These are phyloP conservation scores for Fusarium protoensiforme DNA, from an alignment of 2,329 filamentous ascomycete genomes.

Conservation along the genomic window DNA sequence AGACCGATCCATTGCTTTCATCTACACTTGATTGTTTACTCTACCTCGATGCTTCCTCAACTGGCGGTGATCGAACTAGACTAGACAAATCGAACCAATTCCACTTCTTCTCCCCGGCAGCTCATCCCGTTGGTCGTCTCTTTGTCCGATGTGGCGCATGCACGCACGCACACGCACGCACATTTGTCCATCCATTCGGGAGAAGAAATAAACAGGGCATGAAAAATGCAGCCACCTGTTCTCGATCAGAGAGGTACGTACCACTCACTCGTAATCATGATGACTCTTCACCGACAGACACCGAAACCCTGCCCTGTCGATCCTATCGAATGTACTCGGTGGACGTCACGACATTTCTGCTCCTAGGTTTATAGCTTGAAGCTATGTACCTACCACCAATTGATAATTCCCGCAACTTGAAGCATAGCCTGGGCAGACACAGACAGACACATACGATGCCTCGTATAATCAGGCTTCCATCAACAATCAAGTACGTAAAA, in stretches of 20 bases:
- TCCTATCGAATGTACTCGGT: background rate
- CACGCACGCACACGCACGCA: background rate
- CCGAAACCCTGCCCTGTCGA: slow-evolving; percentile 4
- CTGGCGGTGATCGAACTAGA: slow-evolving; percentile 30
- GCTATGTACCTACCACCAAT: background rate
- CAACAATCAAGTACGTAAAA: background rate
- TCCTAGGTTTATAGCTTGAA: background rate
- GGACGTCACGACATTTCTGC: background rate
- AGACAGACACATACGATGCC: background rate
- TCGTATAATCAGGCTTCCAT: background rate
- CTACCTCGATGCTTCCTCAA: background rate
- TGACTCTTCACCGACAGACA: slow-evolving; percentile 28
- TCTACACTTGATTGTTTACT: background rate
- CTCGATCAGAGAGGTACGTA: background rate
- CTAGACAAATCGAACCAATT: background rate
- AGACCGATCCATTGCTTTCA: background rate
- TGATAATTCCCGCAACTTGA: background rate
- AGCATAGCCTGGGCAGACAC: background rate
- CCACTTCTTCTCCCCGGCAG: background rate
- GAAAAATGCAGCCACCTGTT: background rate
- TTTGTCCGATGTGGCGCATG: background rate
- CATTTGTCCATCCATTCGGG: background rate
- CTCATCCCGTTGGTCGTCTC: background rate
- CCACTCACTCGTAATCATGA: slow-evolving; percentile 1
- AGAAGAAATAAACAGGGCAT: background rate